Base-by-base conservation (phyloP, 2,329 filamentous ascomycete genomes). In the Ophiosphaerella narmari region DNA sequence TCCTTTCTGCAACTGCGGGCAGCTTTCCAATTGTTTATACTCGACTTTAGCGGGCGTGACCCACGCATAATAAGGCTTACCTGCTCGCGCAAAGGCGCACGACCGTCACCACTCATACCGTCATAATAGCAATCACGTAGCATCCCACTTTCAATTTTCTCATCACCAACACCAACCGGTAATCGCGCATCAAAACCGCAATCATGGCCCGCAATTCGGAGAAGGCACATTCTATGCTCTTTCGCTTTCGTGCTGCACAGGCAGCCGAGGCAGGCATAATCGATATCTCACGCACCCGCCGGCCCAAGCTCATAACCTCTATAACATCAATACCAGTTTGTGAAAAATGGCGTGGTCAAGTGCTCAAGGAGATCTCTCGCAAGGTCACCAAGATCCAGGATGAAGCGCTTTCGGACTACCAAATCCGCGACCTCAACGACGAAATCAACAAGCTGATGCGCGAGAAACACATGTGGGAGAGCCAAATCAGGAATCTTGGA, bases 191-290 rank as follows among this genome's bases (percentile, higher is more conserved):
- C 50, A 59, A 52, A 41, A 50, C 57, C 59, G 48, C 60, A 66
- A 66, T 40, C 60, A 69, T 71, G 93, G 92, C 93, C 70, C 93
- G 93, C 71, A 97, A 97, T 76, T 93, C 90, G 39, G 93, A 97
- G 83, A 99, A 97, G 77, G 93, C 94, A 68, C 94, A 99, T 81
- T 97, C 92, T 40, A 99, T 99, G 93, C 93, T 99, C 75, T 99
- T 97, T 80, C 93, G 94, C 82, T 99, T 99, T 82, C 91, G 94
- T 74, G 94, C 96, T 70, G 90, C 93, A 66, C 94, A 97, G 84
- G 93, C 93, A 60, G 91, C 91, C 59, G 92, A 97, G 77, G 84
- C 97, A 40, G 93, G 93, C 70, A 97, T 97, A 75, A 90, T 99
- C 76, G 93, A 97, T 79, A 89, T 89, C 24, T 89, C 91, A 51